phyloP scores from a whole-genome alignment of 306 rosid species.

The Echinosophora koreensis region DNA sequence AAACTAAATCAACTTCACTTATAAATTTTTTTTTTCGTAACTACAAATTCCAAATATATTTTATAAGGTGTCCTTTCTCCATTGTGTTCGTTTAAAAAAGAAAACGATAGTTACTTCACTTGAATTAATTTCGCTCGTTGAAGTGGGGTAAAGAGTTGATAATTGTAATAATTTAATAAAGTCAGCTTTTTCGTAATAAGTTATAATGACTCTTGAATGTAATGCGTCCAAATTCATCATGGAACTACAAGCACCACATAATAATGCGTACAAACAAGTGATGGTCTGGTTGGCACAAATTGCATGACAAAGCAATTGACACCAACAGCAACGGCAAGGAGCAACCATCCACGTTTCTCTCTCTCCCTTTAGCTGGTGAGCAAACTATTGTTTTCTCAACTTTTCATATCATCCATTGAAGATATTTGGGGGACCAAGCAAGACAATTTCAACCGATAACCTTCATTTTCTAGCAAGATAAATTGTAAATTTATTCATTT shows the following conservation, averaged over 20 bases:
- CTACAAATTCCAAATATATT: not conserved
- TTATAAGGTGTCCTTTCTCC: not conserved
- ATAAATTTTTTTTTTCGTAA: too few relatives aligned
- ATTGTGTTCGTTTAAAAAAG: not conserved
- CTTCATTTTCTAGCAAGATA: not conserved
- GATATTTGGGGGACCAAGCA: constrained; percentile 29
- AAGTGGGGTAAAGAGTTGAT: not conserved
- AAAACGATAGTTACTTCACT: too few relatives aligned
- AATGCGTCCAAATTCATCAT: not conserved
- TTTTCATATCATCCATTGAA: not conserved
- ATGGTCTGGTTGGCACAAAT: constrained; percentile 14
- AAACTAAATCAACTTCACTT: too few relatives aligned
- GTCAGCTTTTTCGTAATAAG: not conserved
- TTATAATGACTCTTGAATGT: not conserved
- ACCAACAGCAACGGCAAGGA: constrained; percentile 38
- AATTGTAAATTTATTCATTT: constrained; percentile 13
- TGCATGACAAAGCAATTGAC: constrained; percentile 38
- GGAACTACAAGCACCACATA: not conserved
- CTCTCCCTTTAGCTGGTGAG: not conserved
- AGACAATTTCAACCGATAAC: not conserved
- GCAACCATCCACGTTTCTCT: not conserved
- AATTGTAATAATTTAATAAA: not conserved
- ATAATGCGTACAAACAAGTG: constrained; percentile 23
- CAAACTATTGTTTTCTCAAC: constrained; percentile 8
- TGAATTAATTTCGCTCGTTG: too few relatives aligned